These are phyloP conservation scores for Paramecium tetraurelia DNA, from an alignment of 73 alveolate genomes.

Conservation along the genomic window DNA sequence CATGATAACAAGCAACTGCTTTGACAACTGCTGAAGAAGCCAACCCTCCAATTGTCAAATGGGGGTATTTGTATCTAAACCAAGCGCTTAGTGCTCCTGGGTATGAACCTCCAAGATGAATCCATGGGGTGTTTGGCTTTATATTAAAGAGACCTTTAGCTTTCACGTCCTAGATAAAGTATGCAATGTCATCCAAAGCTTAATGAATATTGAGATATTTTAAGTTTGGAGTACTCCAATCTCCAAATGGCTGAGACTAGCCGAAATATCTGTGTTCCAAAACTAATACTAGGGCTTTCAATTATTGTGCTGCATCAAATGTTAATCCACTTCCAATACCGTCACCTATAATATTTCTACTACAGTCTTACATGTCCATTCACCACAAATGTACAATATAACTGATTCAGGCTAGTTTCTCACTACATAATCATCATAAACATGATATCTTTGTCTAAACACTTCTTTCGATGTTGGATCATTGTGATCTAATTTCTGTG, in stretches of 20 bases:
- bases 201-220: slow-evolving; percentile 64
- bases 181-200: slow-evolving; percentile 72
- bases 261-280: slow-evolving; percentile 82
- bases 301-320: slow-evolving; percentile 57
- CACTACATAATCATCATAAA: slow-evolving; percentile 59
- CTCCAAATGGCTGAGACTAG: slow-evolving; percentile 63
- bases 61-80: slow-evolving; percentile 76
- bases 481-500: slow-evolving; percentile 59
- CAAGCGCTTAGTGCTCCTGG: slow-evolving; percentile 84
- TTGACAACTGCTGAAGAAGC: slow-evolving; percentile 75
- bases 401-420: slow-evolving; percentile 41
- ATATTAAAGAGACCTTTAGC: slow-evolving; percentile 40
- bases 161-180: slow-evolving; percentile 48
- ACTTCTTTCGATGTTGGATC: slow-evolving; percentile 55
- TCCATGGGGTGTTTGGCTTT: slow-evolving; percentile 59
- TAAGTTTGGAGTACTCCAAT: slow-evolving; percentile 63
- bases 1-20: slow-evolving; percentile 69
- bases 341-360: background rate
- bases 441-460: slow-evolving; percentile 64
- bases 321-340: slow-evolving; percentile 49
- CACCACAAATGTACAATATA: slow-evolving; percentile 77
- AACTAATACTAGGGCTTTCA: slow-evolving; percentile 56
- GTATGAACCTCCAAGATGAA: slow-evolving; percentile 73
- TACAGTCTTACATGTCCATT: slow-evolving; percentile 61
- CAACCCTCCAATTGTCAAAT: slow-evolving; percentile 66